These are phyloP conservation scores for Fistulinella staudtii DNA, from an alignment of 1,284 basidiomycete genomes.

Conservation along the genomic window DNA sequence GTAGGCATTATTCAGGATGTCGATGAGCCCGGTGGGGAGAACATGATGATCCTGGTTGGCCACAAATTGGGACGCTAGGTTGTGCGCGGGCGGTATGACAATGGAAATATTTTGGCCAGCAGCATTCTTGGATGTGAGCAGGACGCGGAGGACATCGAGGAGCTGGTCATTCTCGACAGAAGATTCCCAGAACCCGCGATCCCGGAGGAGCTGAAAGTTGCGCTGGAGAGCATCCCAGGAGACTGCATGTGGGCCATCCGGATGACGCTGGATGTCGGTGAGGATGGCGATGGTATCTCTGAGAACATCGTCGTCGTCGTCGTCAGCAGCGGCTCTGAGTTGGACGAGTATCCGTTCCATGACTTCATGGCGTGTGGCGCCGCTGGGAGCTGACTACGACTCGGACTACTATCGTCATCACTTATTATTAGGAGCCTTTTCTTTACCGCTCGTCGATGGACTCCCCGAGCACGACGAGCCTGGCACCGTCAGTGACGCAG, in stretches of 20 bases:
- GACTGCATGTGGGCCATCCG: slow-evolving; percentile 15
- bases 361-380: too few species aligned
- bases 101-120: slow-evolving; percentile 20
- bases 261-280: too few species aligned
- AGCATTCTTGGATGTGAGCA: too few species aligned
- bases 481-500: too few species aligned
- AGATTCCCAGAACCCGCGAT: slow-evolving; percentile 33
- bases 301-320: slow-evolving; percentile 23
- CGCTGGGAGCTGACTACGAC: too few species aligned
- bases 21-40: slow-evolving; percentile 51
- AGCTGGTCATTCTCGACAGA: slow-evolving; percentile 32
- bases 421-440: slow-evolving; percentile 22
- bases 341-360: too few species aligned
- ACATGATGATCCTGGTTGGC: slow-evolving; percentile 27
- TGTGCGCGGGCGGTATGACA: slow-evolving; percentile 26
- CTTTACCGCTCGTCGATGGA: slow-evolving; percentile 16
- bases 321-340: background rate
- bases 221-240: slow-evolving; percentile 25
- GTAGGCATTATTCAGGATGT: slow-evolving; percentile 52
- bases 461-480: too few species aligned
- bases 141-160: too few species aligned
- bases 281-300: too few species aligned
- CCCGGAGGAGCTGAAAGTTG: slow-evolving; percentile 28
- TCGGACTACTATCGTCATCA: background rate
- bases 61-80: slow-evolving; percentile 28